Base-by-base conservation (phyloP, 805 yeast species). In the Clavispora carvajalis region DNA sequence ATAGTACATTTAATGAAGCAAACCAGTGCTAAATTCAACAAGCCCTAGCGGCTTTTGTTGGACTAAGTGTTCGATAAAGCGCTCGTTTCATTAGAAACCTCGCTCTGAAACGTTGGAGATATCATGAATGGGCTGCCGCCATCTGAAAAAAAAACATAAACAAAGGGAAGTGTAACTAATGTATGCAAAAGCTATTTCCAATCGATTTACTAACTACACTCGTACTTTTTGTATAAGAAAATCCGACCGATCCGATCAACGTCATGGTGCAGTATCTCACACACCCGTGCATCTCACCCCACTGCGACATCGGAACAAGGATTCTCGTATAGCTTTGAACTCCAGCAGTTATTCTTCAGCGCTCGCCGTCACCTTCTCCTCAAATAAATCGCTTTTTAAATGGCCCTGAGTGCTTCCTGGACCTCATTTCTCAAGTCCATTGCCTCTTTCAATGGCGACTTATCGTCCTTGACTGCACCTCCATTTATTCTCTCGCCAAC, bases 381-480 rank as follows among this genome's bases (percentile, higher is more conserved):
- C 19, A 2, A 6, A 1, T 22, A n/a, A 12, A 6, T 22, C 28
- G 21, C 6, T 19, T n/a, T 16, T 12, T 3, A 11, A 15, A 49
- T 49, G 53, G 58, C 62, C 22, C 58, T 50, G 46, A 49, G 65
- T 15, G 55, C 57, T 37, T 77, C 95, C n/a, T 91, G 97, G 97
- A 80, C 95, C 19, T 79, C 93, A 11, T 91, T 91, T 57, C 72
- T 93, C 51, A 87, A 87, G 65, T 86, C 96, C 30, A 78, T 91
- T 48, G 93, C 96, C 23, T 79, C 95, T 4, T 91, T 87, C 64
- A 88, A 89, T 52, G 96, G 96, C 33, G 99, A 93, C 60, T 70
- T 93, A 47, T 87, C 96, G 15, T 80, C 95, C 3, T 69, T 93
- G 57, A 90, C 99, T 2, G 99, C 99, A 3, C 99, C 99, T 15